Base-by-base conservation (phyloP, 352 stramenopile species). In the Pythium monospermum region DNA sequence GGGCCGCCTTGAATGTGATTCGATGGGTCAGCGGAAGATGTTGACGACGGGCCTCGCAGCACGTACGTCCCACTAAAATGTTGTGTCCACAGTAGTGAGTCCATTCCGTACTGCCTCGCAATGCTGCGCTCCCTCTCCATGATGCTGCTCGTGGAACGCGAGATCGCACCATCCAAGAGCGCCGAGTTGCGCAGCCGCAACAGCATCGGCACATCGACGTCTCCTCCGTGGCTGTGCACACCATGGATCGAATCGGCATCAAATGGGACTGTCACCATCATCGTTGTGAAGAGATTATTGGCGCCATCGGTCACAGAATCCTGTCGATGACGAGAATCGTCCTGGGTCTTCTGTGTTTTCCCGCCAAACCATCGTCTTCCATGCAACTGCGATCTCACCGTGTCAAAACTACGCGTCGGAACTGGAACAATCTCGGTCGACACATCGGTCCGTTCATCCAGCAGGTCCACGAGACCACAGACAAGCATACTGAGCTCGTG, bases 361-460 rank as follows among this genome's bases (percentile, higher is more conserved):
- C 30, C n/a, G 27, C 26, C 15, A 28, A 39, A 40, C 43, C 27
- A 40, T 19, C 43, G 43, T 21, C 16, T 23, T 37, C 7, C 1
- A n/a, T 11, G 13, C n/a, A 30, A 8, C 18, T 56, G 13, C 1
- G 32, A 38, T 10, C 21, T 3, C 16, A 15, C 2, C 8, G 27
- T 15, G n/a, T n/a, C 4, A 28, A 19, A 11, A 37, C 19, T 22
- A 28, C 19, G 3, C 32, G 21, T 5, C 26, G 25, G 12, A 12
- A 4, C n/a, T 13, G 15, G 12, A 42, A 12, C 13, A 27, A 19
- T 2, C 16, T 49, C 31, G 27, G 13, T 25, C 3, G 32, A 16
- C 0, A 67, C 48, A 49, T 88, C 77, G 0, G 58, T 84, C 39
- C 77, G 58, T 26, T 83, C 69, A n/a, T 78, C 69, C 1, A 78